Base-by-base conservation (phyloP, 2,329 filamentous ascomycete genomes). In the Pezicula carpinea region DNA sequence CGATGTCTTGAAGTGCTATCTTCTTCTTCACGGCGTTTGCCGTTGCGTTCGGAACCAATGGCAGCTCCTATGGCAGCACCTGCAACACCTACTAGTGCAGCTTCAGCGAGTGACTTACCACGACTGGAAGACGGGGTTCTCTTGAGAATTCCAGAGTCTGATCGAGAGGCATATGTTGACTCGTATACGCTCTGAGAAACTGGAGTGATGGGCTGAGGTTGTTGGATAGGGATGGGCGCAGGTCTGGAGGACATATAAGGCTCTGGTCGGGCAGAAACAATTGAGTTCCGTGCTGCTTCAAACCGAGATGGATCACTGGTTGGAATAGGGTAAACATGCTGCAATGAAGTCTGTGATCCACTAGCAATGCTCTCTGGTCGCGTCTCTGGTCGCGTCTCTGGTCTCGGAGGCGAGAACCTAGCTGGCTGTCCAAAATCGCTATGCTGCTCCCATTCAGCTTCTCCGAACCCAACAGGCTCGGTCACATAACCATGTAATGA, bases 131-230 rank as follows among this genome's bases (percentile, higher is more conserved):
- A 49, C 2, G 46, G 14, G 11, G 36, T 43, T 34, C 57, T 59
- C 47, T 57, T 57, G 21, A 55, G 42, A 21, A 57, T 54, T 10
- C 50, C 51, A 11, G 57, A 52, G 31, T 58, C 56, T 15, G 58
- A 55, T 14, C 53, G 54, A 32, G 48, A 31, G 58, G 63, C 23
- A 67, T 69, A 43, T 64, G 59, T 18, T 64, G 71, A 69, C 40
- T 82, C 76, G 57, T 89, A 87, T 1, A 91, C 75, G 15, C 79
- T 78, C 51, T 79, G 77, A 32, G 83, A 83, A 3, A 95, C 81
- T 0, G 87, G 88, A 2, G 78, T 74, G 49, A 88, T 77, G 2
- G 91, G 91, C 56, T 90, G 85, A 2, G 91, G 91, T 58, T 95
- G 89, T 63, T 93, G 86, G n/a, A 96, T 73, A 10, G 83, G 82